Evolutionary conservation across 345 rosid species (phyloP).

Genomic region (Eucalyptus decipiens): DNA sequence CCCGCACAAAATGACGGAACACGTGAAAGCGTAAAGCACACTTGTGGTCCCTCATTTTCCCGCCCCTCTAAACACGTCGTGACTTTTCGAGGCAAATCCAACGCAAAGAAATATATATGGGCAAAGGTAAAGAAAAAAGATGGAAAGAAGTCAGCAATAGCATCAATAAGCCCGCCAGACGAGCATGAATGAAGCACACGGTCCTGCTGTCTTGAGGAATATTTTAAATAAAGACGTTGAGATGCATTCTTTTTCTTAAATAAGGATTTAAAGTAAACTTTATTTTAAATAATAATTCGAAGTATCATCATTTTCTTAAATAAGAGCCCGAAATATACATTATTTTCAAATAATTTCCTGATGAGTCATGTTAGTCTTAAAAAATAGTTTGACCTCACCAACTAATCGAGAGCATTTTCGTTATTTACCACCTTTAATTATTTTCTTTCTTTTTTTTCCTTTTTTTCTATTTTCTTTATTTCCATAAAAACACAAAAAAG

Average conservation of each 20-base stretch:
- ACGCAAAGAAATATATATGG: background rate
- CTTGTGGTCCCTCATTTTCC: background rate
- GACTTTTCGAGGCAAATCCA: background rate
- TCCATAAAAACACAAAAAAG: too few relatives aligned
- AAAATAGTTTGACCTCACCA: fast-evolving
- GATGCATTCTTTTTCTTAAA: too few relatives aligned
- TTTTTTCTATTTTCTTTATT: too few relatives aligned
- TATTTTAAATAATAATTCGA: too few relatives aligned
- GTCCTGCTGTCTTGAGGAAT: background rate
- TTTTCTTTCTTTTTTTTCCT: too few relatives aligned
- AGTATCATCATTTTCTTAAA: fast-evolving
- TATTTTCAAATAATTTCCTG: too few relatives aligned
- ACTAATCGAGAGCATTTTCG: fast-evolving
- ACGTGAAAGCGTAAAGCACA: background rate
- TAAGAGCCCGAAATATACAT: fast-evolving
- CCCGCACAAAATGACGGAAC: background rate
- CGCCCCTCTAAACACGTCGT: background rate
- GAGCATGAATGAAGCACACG: fast-evolving
- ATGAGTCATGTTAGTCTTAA: fast-evolving
- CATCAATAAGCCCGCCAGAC: background rate
- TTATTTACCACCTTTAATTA: too few relatives aligned
- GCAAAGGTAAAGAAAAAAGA: background rate
- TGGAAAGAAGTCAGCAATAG: background rate
- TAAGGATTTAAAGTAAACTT: too few relatives aligned
- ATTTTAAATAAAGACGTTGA: fast-evolving